Conservation (phyloP, 2,329 filamentous ascomycete genomes). For the Arthrinium puccinioides region DNA sequence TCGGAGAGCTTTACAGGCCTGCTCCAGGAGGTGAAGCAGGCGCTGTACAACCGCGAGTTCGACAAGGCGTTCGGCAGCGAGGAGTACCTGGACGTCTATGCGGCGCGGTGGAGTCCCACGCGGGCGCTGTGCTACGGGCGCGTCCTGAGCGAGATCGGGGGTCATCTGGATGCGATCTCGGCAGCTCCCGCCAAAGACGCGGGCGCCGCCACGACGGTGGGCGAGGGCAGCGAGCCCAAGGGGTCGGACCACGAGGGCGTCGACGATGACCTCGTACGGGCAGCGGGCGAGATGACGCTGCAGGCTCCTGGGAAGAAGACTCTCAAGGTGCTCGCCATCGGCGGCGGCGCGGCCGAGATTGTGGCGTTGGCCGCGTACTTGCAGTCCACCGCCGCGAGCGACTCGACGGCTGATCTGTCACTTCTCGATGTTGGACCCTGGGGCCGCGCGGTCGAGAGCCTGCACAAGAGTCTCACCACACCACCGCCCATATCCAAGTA, state of each 20-base stretch:
- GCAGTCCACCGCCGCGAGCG: background rate
- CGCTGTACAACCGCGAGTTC: slow-evolving; percentile 84
- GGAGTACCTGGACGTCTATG: slow-evolving; percentile 73
- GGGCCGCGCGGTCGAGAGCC: slow-evolving; percentile 51
- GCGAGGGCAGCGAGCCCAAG: slow-evolving; percentile 4
- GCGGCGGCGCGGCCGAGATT: slow-evolving; percentile 57
- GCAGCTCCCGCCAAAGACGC: background rate
- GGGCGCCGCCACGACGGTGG: slow-evolving; percentile 2
- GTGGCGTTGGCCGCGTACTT: slow-evolving; percentile 43
- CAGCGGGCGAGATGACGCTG: too few relatives aligned
- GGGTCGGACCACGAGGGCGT: too few relatives aligned
- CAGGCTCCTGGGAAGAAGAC: background rate
- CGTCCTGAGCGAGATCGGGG: slow-evolving; percentile 35
- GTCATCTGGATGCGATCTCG: slow-evolving; percentile 23
- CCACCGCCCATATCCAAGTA: slow-evolving; percentile 44
- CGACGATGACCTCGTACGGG: too few relatives aligned
- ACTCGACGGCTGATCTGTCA: slow-evolving; percentile 32
- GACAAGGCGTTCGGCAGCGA: slow-evolving; percentile 65
- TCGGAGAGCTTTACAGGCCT: slow-evolving; percentile 41
- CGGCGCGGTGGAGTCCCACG: slow-evolving; percentile 83
- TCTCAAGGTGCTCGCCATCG: slow-evolving; percentile 40
- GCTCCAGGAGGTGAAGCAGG: slow-evolving; percentile 77
- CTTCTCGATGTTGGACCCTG: slow-evolving; percentile 83
- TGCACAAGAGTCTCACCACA: slow-evolving; percentile 50
- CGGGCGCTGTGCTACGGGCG: slow-evolving; percentile 73